Conservation (phyloP, 2,329 filamentous ascomycete genomes). For the Pestalotiopsis sp. region DNA sequence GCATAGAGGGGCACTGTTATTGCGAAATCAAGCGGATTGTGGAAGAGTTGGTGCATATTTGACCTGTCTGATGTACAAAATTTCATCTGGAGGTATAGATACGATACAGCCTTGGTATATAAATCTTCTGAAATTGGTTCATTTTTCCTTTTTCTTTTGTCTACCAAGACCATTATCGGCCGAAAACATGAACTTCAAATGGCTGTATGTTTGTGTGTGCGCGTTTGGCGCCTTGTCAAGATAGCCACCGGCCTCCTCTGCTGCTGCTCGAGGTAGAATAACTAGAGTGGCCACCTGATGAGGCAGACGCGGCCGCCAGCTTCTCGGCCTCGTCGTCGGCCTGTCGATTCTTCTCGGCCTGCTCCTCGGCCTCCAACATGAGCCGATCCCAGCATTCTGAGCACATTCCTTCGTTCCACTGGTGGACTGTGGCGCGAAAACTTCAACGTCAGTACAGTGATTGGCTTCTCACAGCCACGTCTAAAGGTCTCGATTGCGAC, state of each 20-base stretch:
- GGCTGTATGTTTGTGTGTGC: neutral
- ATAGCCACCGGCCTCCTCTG: neutral
- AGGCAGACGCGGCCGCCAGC: conserved; percentile 16
- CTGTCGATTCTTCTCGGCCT: conserved; percentile 22
- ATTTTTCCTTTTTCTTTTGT: too few relatives aligned
- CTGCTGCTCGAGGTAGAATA: neutral
- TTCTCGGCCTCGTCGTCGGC: conserved; percentile 11
- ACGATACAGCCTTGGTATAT: too few relatives aligned
- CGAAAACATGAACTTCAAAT: neutral
- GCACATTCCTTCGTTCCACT: conserved; percentile 37
- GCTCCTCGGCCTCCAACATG: conserved; percentile 33
- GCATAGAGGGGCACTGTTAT: too few relatives aligned
- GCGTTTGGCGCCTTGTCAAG: neutral
- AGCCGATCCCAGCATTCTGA: conserved; percentile 36
- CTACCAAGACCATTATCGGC: too few relatives aligned
- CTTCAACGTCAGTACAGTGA: neutral
- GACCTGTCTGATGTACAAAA: too few relatives aligned
- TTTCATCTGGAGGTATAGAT: too few relatives aligned
- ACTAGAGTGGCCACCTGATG: conserved; percentile 2
- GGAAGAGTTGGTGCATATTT: too few relatives aligned
- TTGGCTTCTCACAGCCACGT: too few relatives aligned
- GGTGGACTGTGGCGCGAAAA: conserved; percentile 20
- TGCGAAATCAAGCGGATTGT: too few relatives aligned
- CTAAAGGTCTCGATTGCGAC: too few relatives aligned
- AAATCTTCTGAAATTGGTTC: too few relatives aligned